Percentiles rank a stretch among this genome's conserved stretches.
Conservation (phyloP, 129 eudicot genomes). For the Silybum marianum region DNA sequence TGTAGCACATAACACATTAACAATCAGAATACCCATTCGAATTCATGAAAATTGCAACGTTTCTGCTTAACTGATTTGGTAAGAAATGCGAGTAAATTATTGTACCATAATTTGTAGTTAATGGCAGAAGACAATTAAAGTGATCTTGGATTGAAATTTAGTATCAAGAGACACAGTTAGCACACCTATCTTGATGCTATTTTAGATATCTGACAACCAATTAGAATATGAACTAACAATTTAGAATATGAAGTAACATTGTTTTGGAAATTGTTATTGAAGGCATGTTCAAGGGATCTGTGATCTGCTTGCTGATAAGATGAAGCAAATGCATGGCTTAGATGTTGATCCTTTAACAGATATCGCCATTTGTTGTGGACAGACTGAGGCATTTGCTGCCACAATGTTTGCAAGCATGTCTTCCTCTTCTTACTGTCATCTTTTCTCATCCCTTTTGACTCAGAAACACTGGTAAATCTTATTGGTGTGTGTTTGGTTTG, state of each 20-base stretch:
- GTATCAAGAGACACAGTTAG: neutral
- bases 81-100: neutral
- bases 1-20: no score
- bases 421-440: conserved; percentile 8
- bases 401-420: conserved; percentile 84
- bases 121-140: neutral
- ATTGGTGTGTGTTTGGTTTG: neutral
- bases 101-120: neutral
- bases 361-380: conserved; percentile 91
- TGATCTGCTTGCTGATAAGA: conserved; percentile 53
- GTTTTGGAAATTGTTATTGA: conserved; percentile 14
- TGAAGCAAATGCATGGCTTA: conserved; percentile 72
- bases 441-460: neutral
- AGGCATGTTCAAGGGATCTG: conserved; percentile 97
- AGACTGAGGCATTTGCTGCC: conserved; percentile 95
- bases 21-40: no score
- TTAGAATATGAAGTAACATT: conserved; percentile 12
- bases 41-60: neutral
- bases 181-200: no score
- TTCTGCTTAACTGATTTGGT: neutral
- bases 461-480: neutral
- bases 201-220: no score
- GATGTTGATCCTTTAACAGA: conserved; percentile 77
- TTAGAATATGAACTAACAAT: neutral
- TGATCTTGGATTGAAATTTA: neutral